These are phyloP conservation scores for Coccomyxa sp. DNA, from an alignment of 139 green algal genomes.

Conservation along the genomic window DNA sequence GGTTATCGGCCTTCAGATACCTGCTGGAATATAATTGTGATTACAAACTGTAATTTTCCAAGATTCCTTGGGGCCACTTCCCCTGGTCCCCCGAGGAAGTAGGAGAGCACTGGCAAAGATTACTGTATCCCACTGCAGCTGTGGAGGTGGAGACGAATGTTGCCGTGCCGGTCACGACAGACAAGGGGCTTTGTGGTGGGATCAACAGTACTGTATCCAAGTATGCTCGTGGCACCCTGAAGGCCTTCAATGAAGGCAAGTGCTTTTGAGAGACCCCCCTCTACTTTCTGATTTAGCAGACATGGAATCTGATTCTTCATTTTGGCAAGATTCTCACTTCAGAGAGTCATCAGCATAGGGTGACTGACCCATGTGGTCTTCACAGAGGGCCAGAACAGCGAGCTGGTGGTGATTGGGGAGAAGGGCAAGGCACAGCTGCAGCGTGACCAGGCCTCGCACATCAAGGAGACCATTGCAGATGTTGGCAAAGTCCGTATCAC, in stretches of 20 bases:
- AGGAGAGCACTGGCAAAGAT: background rate
- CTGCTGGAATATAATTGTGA: no score
- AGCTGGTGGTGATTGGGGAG: conserved; percentile 79
- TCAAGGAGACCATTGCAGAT: conserved; percentile 55
- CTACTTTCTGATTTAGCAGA: background rate
- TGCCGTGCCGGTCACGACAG: conserved; percentile 83
- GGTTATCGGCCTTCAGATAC: no score
- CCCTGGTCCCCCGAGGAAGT: no score
- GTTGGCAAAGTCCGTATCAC: conserved; percentile 66
- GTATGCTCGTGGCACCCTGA: conserved; percentile 53
- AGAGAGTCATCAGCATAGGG: no score
- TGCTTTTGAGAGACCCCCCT: background rate
- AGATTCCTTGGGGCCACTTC: no score
- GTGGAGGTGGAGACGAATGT: conserved; percentile 63
- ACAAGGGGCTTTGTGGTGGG: conserved; percentile 95
- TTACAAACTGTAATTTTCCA: no score
- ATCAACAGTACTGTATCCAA: conserved; percentile 96
- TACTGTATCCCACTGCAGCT: background rate
- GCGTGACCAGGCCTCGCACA: conserved; percentile 45
- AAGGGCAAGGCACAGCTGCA: conserved; percentile 86
- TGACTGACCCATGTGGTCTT: background rate
- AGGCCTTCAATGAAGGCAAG: conserved; percentile 11
- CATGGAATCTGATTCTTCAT: background rate
- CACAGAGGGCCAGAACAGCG: conserved; percentile 28
- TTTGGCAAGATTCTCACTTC: no score